Evolutionary conservation across 331 rosid species (phyloP), one percentile per base, ranked within the genome.

Genomic region (Malus hybrid): DNA sequence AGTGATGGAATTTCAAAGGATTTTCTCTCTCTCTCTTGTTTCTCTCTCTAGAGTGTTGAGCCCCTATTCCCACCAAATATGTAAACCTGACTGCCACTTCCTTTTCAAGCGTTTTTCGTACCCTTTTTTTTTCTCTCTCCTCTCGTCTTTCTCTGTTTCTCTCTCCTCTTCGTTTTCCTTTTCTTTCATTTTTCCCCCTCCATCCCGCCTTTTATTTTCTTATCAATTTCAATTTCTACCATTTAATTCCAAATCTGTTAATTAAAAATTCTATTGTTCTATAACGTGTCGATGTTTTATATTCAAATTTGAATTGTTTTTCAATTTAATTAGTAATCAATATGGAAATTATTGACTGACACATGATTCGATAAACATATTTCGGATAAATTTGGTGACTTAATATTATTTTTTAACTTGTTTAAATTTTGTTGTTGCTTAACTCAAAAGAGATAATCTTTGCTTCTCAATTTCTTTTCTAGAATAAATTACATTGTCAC

Each of bases 51-150:
- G 31, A 39, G 3, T 59, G 55, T 15, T 5, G 6, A 72, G 32
- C 77, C 77, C 69, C 69, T 18, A 73, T 73, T 73, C 77, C 66
- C 50, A 46, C 15, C 29, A 22, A 66, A 20, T 11, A 34, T 12
- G 29, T 44, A 28, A 16, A 74, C 77, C 52, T 16, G 20, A 46
- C 73, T 1, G 8, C 73, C 72, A 9, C 20, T 27, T 73, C 54
- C 46, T 46, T 63, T 73, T 44, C 61, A 73, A 42, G 70, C 77
- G 48, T 73, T 61, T 73, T 62, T 46, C 59, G 12, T 54, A 9
- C 62, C 36, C 74, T 61, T 73, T 13, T 67, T 67, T 39, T 42
- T 65, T n/a, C 72, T 28, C 9, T 75, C 67, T 13, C 20, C 2
- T 7, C 20, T 15, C 6, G n/a, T 32, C 14, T 10, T 3, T 10